phyloP scores from a whole-genome alignment of 1,284 basidiomycete species.

The Vanrija sp. region DNA sequence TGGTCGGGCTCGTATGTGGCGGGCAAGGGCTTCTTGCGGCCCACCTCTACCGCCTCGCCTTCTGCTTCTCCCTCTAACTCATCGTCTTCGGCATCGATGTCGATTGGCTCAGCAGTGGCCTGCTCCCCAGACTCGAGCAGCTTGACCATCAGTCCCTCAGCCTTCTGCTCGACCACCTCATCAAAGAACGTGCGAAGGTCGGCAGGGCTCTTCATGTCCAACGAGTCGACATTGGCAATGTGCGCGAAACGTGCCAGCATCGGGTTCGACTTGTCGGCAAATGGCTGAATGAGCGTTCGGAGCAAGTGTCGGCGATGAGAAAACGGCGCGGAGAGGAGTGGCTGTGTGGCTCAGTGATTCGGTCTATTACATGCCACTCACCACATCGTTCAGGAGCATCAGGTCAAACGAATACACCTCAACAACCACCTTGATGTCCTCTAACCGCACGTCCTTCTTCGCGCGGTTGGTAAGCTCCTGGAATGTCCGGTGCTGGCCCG shows the following conservation, averaged over 20 bases:
- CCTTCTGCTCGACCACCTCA: constrained; percentile 71
- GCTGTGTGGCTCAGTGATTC: constrained; percentile 49
- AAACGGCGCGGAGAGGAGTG: constrained; percentile 68
- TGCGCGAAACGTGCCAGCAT: constrained; percentile 65
- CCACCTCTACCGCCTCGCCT: constrained; percentile 52
- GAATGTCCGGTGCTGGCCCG: constrained; percentile 85
- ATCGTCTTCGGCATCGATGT: constrained; percentile 22
- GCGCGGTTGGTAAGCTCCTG: constrained; percentile 94
- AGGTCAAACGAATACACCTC: constrained; percentile 95
- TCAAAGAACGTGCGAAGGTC: constrained; percentile 75
- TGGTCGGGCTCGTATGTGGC: constrained; percentile 84
- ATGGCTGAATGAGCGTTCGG: constrained; percentile 57
- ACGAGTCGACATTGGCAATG: constrained; percentile 71
- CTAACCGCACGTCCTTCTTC: constrained; percentile 93
- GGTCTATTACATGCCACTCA: constrained; percentile 44
- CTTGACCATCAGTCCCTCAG: constrained; percentile 93
- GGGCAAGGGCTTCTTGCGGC: constrained; percentile 63
- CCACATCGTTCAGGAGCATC: constrained; percentile 89
- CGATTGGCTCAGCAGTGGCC: constrained; percentile 29
- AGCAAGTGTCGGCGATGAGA: constrained; percentile 67
- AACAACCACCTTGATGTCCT: constrained; percentile 93
- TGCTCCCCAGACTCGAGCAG: constrained; percentile 54
- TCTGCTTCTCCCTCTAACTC: constrained; percentile 27
- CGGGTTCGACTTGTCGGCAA: constrained; percentile 45
- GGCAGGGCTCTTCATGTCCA: constrained; percentile 46